A percentile compares a stretch with the other conserved stretches of the same genome.
phyloP scores from a whole-genome alignment of 345 rosid species.

The Corchorus capsularis region DNA sequence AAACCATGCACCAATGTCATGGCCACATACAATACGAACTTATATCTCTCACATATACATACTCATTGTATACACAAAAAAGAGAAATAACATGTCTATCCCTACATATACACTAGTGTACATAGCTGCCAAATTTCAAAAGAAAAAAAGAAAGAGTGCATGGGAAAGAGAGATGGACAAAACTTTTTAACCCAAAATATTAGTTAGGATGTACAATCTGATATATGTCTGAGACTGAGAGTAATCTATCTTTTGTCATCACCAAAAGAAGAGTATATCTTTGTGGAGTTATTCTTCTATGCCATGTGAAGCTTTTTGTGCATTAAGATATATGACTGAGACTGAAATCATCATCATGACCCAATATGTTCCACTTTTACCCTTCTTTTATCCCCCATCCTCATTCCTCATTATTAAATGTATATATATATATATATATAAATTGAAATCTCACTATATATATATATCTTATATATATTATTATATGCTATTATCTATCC shows the following conservation, averaged over 20 bases:
- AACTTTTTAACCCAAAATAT: neutral
- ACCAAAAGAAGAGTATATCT: slow-evolving; percentile 11
- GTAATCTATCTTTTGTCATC: slow-evolving; percentile 8
- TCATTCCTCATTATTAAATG: neutral
- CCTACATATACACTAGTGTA: too few relatives aligned
- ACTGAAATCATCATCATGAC: slow-evolving; percentile 8
- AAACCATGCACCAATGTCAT: too few relatives aligned
- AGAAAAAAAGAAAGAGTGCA: too few relatives aligned
- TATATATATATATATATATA: neutral
- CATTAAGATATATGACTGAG: neutral
- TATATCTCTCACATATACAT: too few relatives aligned
- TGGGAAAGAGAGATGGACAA: too few relatives aligned
- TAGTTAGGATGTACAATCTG: neutral
- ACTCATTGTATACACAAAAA: too few relatives aligned
- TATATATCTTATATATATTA: too few relatives aligned
- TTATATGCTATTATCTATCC: too few relatives aligned
- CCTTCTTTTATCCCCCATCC: neutral
- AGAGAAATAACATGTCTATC: too few relatives aligned
- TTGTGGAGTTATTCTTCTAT: slow-evolving; percentile 1
- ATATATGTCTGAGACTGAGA: neutral
- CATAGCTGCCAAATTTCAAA: too few relatives aligned
- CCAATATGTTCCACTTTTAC: neutral
- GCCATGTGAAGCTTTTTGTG: slow-evolving; percentile 1
- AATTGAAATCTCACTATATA: neutral
- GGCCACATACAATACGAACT: too few relatives aligned